Evolutionary conservation across 306 rosid genomes (phyloP).

Genomic region (Delonix regia): DNA sequence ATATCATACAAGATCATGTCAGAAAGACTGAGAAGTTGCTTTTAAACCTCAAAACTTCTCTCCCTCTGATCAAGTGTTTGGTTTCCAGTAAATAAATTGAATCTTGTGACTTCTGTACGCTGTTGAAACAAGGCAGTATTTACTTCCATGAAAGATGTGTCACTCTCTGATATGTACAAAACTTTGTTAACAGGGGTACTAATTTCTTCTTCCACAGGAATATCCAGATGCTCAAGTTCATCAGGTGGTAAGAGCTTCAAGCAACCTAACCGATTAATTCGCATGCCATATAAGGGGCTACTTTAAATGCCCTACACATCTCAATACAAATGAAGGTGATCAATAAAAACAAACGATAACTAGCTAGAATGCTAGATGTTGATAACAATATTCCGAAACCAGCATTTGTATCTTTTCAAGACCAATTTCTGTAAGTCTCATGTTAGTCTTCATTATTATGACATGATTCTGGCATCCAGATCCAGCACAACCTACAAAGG

Average conservation of each 20-base stretch:
- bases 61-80: slow-evolving; percentile 79
- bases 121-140: slow-evolving; percentile 45
- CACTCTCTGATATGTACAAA: slow-evolving; percentile 55
- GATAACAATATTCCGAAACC: no score
- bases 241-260: slow-evolving; percentile 76
- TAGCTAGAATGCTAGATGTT: background rate
- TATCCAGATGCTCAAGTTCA: slow-evolving; percentile 77
- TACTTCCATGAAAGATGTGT: slow-evolving; percentile 40
- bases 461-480: background rate
- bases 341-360: background rate
- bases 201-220: slow-evolving; percentile 52
- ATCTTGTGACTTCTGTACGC: slow-evolving; percentile 47
- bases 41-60: slow-evolving; percentile 71
- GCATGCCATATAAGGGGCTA: slow-evolving; percentile 6
- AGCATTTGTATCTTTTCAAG: background rate
- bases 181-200: slow-evolving; percentile 48
- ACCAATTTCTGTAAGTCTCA: background rate
- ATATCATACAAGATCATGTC: slow-evolving; percentile 15
- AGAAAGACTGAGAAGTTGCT: slow-evolving; percentile 38
- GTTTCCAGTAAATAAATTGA: slow-evolving; percentile 85
- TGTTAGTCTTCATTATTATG: background rate
- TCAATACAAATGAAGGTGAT: background rate
- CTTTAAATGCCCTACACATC: background rate
- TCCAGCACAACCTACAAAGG: background rate
- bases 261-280: slow-evolving; percentile 64